A percentile compares a stretch with the other conserved stretches of the same genome.
phyloP scores from a whole-genome alignment of 1,139 yeast species.

The Geotrichum phurueaensis region DNA sequence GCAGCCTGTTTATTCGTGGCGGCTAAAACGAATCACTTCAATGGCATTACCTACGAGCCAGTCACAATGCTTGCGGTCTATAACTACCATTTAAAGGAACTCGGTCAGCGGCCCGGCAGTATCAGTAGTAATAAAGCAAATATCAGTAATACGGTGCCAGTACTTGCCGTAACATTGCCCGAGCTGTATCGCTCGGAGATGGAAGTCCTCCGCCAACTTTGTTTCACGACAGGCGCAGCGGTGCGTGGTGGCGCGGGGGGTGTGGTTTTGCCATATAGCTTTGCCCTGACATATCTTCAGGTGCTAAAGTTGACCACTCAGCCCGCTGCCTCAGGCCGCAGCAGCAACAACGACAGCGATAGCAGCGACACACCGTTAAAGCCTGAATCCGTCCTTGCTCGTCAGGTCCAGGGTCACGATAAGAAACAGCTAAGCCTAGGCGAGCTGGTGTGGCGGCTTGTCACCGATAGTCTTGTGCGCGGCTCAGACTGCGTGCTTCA shows the following conservation, averaged over 20 bases:
- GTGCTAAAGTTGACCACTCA: constrained; percentile 17
- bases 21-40: constrained; percentile 13
- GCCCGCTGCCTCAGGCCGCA: not conserved
- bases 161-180: not conserved
- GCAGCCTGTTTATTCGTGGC: constrained; percentile 19
- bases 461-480: constrained; percentile 25
- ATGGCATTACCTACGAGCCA: constrained; percentile 8
- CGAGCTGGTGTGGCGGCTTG: constrained; percentile 24
- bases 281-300: constrained; percentile 26
- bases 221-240: constrained; percentile 21
- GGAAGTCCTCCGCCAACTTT: constrained; percentile 20
- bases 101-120: not conserved
- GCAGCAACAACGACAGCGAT: constrained; percentile 4
- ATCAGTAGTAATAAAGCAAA: not conserved
- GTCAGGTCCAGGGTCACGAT: not conserved
- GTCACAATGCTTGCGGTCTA: not conserved
- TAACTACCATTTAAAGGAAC: not conserved
- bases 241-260: not conserved
- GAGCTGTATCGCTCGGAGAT: constrained; percentile 16
- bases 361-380: not conserved
- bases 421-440: constrained; percentile 5
- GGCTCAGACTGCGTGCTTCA: not conserved
- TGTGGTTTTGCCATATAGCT: constrained; percentile 26
- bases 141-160: not conserved
- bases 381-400: not conserved